These are phyloP conservation scores for Fistulina hepatica DNA, from an alignment of 1,284 basidiomycete species.

Conservation along the genomic window DNA sequence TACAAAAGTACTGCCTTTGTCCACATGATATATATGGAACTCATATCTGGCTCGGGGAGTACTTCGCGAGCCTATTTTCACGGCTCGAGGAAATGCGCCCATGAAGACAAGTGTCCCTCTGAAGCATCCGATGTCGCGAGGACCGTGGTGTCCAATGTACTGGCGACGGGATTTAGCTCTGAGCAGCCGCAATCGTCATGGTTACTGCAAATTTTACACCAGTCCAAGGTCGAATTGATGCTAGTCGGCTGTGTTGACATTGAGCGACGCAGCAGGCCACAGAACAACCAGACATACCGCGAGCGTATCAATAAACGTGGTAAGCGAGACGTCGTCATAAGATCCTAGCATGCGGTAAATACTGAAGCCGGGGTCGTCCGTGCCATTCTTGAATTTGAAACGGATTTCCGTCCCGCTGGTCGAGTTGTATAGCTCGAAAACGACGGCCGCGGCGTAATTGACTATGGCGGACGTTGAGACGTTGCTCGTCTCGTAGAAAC, in stretches of 20 bases:
- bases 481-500: constrained; percentile 3
- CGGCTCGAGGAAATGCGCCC: too few species aligned
- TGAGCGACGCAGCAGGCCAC: constrained; percentile 2
- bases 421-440: constrained; percentile 57
- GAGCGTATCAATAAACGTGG: constrained; percentile 41
- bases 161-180: constrained; percentile 30
- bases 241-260: constrained; percentile 29
- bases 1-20: too few species aligned
- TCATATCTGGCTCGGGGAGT: too few species aligned
- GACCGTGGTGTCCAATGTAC: too few species aligned
- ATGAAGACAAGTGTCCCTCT: too few species aligned
- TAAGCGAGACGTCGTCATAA: constrained; percentile 46
- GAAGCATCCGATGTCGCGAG: too few species aligned
- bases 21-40: too few species aligned
- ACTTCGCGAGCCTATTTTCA: too few species aligned
- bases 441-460: constrained; percentile 61
- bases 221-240: constrained; percentile 43
- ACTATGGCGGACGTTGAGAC: constrained; percentile 31
- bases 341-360: constrained; percentile 55
- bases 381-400: constrained; percentile 76
- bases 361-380: constrained; percentile 37
- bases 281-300: constrained; percentile 25
- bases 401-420: constrained; percentile 38
- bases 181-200: constrained; percentile 45
- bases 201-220: constrained; percentile 52